Evolutionary conservation across 2,329 filamentous ascomycete genomes (phyloP).

Genomic region (Endoconidiophora polonica): DNA sequence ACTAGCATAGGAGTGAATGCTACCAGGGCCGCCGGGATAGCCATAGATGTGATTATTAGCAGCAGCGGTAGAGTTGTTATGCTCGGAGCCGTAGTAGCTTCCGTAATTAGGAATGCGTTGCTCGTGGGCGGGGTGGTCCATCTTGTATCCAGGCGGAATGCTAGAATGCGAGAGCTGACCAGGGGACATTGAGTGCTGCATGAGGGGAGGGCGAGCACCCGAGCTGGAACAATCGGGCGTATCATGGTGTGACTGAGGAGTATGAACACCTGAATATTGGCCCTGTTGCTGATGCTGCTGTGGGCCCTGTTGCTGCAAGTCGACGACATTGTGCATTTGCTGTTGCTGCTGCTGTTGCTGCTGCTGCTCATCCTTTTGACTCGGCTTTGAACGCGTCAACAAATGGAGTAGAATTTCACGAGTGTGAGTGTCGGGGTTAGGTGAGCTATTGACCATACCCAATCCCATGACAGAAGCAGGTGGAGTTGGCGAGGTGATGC

Average conservation of each 20-base stretch:
- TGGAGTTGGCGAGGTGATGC: slow-evolving; percentile 15
- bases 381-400: slow-evolving; percentile 60
- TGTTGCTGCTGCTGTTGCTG: slow-evolving; percentile 7
- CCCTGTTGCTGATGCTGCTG: slow-evolving; percentile 15
- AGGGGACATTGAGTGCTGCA: slow-evolving; percentile 14
- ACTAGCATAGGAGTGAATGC: slow-evolving; percentile 8
- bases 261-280: slow-evolving; percentile 16
- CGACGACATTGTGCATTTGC: slow-evolving; percentile 11
- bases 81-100: slow-evolving; percentile 11
- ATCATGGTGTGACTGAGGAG: slow-evolving; percentile 22
- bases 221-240: slow-evolving; percentile 13
- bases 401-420: slow-evolving; percentile 76
- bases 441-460: slow-evolving; percentile 32
- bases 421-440: slow-evolving; percentile 57
- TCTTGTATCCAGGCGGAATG: slow-evolving; percentile 16
- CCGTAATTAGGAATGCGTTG: slow-evolving; percentile 15
- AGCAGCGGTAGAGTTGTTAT: slow-evolving; percentile 15
- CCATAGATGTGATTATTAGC: slow-evolving; percentile 14
- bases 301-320: slow-evolving; percentile 18
- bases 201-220: slow-evolving; percentile 10
- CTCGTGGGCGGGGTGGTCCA: slow-evolving; percentile 15
- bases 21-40: slow-evolving; percentile 14
- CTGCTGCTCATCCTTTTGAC: slow-evolving; percentile 34
- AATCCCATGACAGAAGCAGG: slow-evolving; percentile 16
- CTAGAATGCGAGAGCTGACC: slow-evolving; percentile 13